These are phyloP conservation scores for Boletus barrowsii DNA, from an alignment of 768 basidiomycete species.

Conservation along the genomic window DNA sequence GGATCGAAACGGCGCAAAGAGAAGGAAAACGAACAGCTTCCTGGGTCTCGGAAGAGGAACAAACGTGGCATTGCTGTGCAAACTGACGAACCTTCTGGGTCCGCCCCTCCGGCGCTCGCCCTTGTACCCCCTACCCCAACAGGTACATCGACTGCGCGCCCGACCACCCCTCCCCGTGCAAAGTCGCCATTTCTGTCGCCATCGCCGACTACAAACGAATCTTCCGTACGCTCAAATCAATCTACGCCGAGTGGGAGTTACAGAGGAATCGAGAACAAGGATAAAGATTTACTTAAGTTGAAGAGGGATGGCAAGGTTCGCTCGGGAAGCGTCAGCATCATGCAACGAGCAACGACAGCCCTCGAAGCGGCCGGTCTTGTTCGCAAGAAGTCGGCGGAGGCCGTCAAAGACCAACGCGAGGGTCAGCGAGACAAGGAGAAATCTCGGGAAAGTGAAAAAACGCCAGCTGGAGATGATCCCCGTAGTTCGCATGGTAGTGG, in stretches of 20 bases:
- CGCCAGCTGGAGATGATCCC: conserved; percentile 50
- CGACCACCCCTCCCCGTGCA: conserved; percentile 49
- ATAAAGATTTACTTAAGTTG: conserved; percentile 46
- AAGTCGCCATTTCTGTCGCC: conserved; percentile 57
- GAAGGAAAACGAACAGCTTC: conserved; percentile 21
- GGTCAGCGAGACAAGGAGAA: conserved; percentile 41
- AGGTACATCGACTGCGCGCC: conserved; percentile 35
- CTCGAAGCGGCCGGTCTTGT: conserved; percentile 83
- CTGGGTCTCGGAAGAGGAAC: conserved; percentile 22
- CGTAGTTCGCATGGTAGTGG: conserved; percentile 63
- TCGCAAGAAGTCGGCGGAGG: conserved; percentile 78
- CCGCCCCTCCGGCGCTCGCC: conserved; percentile 57
- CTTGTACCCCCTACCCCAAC: conserved; percentile 81
- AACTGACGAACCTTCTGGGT: conserved; percentile 38
- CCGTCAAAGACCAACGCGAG: conserved; percentile 61
- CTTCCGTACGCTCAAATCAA: conserved; percentile 57
- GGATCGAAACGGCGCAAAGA: conserved; percentile 32
- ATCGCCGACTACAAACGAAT: conserved; percentile 49
- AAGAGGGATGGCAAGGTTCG: conserved; percentile 60
- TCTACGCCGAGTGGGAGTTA: conserved; percentile 64
- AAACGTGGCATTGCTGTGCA: conserved; percentile 40
- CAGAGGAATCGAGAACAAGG: conserved; percentile 48
- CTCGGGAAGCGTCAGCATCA: conserved; percentile 90
- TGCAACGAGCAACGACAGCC: conserved; percentile 92
- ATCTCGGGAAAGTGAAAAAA: conserved; percentile 42